Evolutionary conservation across 352 stramenopile species (phyloP), one percentile per base, ranked within the genome.

Genomic region (Peronosclerospora sorghi): DNA sequence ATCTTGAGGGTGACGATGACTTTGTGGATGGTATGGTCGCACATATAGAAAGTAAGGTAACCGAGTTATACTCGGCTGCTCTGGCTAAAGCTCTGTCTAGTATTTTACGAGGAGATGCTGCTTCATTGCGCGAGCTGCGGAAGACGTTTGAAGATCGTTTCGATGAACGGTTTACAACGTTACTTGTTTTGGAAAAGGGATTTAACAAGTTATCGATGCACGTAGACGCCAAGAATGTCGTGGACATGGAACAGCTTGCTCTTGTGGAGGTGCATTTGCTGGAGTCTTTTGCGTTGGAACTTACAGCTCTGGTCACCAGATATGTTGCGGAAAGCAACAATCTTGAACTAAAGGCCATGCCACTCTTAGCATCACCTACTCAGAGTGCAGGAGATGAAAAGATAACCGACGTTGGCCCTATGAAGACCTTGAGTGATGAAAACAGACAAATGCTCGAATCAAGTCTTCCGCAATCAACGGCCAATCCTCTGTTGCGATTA

Each of bases 101-200:
- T 23, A 64, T 88, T 39, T 46, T 86, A 4, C 79, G 79, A 5
- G 79, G 79, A 15, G 79, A 88, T 48, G 74, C 76, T n/a, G 62
- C 63, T 3, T 83, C 72, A 24, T 40, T 86, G 13, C 75, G 73
- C 14, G 76, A 88, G 35, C 34, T 87, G 19, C 65, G 68, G 13
- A 79, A 76, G 53, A 65, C 56, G 29, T 92, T 92, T 30, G 79
- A 92, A 48, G 74, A 86, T 35, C 58, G 51, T 1, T 86, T 92
- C 26, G 74, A 92, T 56, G 71, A 84, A 21, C 51, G 67, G 6
- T 51, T 75, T 8, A 45, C 60, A 19, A 62, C 61, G 26, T 45
- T 92, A 13, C 14, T 67, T 12, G 35, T 83, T 23, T 57, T 74
- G 12, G 72, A 86, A 35, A 87, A 86, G 40, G 74, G 69, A 0